Evolutionary conservation across 176 grass and related monocot species (phyloP).

Genomic region (Avena sativa): DNA sequence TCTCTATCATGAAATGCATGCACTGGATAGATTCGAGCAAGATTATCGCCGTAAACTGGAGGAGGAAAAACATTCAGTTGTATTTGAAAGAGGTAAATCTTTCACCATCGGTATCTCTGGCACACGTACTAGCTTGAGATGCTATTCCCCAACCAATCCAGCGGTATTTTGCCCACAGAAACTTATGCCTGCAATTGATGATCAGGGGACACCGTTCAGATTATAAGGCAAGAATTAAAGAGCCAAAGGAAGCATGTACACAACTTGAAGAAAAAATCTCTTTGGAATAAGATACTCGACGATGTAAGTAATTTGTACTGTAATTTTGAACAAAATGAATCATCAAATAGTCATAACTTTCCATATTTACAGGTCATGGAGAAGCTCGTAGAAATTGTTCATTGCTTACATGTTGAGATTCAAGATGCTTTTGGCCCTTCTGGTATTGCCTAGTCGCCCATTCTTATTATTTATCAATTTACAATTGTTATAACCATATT

Average conservation of each 20-base stretch:
- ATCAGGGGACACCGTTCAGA: conserved; percentile 71
- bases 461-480: neutral
- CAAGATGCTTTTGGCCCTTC: conserved; percentile 76
- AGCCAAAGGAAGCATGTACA: conserved; percentile 73
- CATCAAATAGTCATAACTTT: neutral
- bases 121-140: conserved; percentile 11
- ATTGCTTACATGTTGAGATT: conserved; percentile 90
- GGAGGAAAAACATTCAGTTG: conserved; percentile 64
- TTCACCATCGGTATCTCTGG: conserved; percentile 20
- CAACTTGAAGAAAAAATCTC: conserved; percentile 79
- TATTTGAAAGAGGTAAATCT: conserved; percentile 63
- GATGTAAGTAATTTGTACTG: conserved; percentile 53
- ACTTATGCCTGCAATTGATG: conserved; percentile 18
- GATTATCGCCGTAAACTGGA: conserved; percentile 71
- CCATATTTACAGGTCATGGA: conserved; percentile 66
- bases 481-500: conserved; percentile 10
- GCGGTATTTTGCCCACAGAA: neutral
- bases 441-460: conserved; percentile 54
- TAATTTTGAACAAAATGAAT: neutral
- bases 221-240: conserved; percentile 78
- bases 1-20: conserved; percentile 74
- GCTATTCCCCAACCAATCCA: conserved; percentile 2
- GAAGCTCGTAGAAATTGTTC: conserved; percentile 91
- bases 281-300: conserved; percentile 70
- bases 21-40: conserved; percentile 72